Evolutionary conservation across 176 grass and related monocot species (phyloP).

Genomic region (Bothriochloa decipiens): DNA sequence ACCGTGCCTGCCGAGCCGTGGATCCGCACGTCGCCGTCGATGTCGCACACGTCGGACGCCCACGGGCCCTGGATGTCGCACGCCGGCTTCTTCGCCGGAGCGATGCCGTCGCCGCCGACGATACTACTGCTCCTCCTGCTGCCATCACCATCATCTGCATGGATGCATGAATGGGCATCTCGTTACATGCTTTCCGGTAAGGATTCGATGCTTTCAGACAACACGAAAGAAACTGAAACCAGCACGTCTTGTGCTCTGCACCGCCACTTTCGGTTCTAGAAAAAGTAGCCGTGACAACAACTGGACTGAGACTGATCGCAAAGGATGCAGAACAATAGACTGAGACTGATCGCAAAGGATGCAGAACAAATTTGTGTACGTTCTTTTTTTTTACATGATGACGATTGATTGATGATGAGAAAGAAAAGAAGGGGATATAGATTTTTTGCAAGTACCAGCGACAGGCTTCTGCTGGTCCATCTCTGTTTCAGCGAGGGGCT

Average conservation of each 20-base stretch:
- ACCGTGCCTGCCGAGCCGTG: slow-evolving; percentile 48
- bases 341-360: slow-evolving; percentile 9
- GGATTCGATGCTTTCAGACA: background rate
- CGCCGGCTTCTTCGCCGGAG: slow-evolving; percentile 54
- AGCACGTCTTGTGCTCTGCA: slow-evolving; percentile 28
- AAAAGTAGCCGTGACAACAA: slow-evolving; percentile 1
- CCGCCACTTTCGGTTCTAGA: background rate
- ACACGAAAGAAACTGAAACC: background rate
- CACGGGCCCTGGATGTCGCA: slow-evolving; percentile 71
- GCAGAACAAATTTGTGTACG: background rate
- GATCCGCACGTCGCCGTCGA: slow-evolving; percentile 61
- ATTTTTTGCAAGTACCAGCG: slow-evolving; percentile 33
- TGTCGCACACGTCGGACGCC: slow-evolving; percentile 60
- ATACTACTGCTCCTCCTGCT: background rate
- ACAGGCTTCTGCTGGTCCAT: background rate
- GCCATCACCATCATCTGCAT: slow-evolving; percentile 38
- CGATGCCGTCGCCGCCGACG: background rate
- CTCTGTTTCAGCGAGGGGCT: slow-evolving; percentile 19
- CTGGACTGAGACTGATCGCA: background rate
- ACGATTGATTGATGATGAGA: background rate
- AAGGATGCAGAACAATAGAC: background rate
- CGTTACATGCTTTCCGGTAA: background rate
- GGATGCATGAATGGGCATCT: background rate
- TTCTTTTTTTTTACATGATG: background rate
- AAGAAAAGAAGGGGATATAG: background rate